Base-by-base conservation (phyloP, 2,329 filamentous ascomycete species). In the Penicillium decumbens region DNA sequence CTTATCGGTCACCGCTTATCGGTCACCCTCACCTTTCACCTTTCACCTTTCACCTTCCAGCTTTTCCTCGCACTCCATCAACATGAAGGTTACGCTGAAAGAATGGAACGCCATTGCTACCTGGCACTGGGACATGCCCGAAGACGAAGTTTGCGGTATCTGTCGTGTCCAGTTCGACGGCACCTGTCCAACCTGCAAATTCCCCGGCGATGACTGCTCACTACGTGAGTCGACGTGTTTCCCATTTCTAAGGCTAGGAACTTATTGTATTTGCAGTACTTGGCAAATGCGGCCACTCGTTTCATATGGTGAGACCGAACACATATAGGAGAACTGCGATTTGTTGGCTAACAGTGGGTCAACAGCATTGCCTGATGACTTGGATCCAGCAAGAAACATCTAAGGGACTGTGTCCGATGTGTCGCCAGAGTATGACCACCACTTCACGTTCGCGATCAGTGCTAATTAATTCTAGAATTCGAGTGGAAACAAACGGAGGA, bases 121-220 rank as follows among this genome's bases (percentile, higher is more conserved):
- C 47, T 98, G 93, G 93, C 85, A 89, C 57, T 98, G 93, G 93
- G 89, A 97, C 69, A 88, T 97, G 65, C 90, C 92, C 23, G 90
- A 95, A 63, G 92, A 96, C 74, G 92, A 98, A 68, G 91, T 97
- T 55, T 98, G 93, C 64, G 93, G 93, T 63, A 98, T 98, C 74
- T 98, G 93, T 73, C 92, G 95, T 68, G 91, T 95, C 55, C 88
- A 95, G 65, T 98, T 97, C 68, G 93, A 98, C 69, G 92, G 91
- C 51, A 97, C 93, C 24, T 98, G 93, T 76, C 91, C 93, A 41
- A 95, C 90, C 47, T 98, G 93, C 83, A 95, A 95, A 78, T 97
- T 90, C 67, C 93, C 93, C 12, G 93, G 93, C 50, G 93, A 98
- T 64, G 91, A 96, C 67, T 98, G 93, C 73, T 88, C 88, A 51